Evolutionary conservation across 2,329 filamentous ascomycete genomes (phyloP).

Genomic region (Xylariaceae sp.): DNA sequence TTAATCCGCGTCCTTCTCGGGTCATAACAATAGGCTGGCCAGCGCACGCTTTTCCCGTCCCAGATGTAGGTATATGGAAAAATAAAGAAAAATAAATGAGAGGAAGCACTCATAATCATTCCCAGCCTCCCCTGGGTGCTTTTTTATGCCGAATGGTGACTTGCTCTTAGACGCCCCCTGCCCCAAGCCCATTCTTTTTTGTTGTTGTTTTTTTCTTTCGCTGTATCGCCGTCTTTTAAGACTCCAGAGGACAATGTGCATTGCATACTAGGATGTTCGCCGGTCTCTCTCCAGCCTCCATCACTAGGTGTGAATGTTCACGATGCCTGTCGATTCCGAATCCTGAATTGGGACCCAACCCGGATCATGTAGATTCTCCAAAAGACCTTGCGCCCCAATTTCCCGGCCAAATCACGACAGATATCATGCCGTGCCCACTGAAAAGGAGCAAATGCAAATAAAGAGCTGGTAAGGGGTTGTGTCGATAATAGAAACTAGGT

Average conservation of each 20-base stretch:
- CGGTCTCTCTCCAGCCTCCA: background rate
- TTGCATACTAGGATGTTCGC: slow-evolving; percentile 18
- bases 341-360: background rate
- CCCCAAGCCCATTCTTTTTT: slow-evolving; percentile 3
- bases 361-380: background rate
- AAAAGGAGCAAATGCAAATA: slow-evolving; percentile 3
- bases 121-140: slow-evolving; percentile 1
- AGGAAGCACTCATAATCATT: slow-evolving; percentile 8
- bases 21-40: background rate
- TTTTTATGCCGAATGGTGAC: slow-evolving; percentile 6
- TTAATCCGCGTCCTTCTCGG: slow-evolving; percentile 1
- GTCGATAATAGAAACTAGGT: slow-evolving; percentile 19
- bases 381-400: background rate
- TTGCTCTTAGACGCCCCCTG: slow-evolving; percentile 14
- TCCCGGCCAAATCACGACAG: background rate
- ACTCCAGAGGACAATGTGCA: slow-evolving; percentile 19
- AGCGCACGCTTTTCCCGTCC: slow-evolving; percentile 4
- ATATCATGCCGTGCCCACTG: background rate
- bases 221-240: slow-evolving; percentile 3
- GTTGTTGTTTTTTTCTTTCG: background rate
- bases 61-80: background rate
- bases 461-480: slow-evolving; percentile 20
- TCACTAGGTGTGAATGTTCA: background rate
- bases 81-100: background rate
- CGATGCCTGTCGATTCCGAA: slow-evolving; percentile 5